Base-by-base conservation (phyloP, 192 early-diverging fungal genomes). In the Radiomyces spectabilis region DNA sequence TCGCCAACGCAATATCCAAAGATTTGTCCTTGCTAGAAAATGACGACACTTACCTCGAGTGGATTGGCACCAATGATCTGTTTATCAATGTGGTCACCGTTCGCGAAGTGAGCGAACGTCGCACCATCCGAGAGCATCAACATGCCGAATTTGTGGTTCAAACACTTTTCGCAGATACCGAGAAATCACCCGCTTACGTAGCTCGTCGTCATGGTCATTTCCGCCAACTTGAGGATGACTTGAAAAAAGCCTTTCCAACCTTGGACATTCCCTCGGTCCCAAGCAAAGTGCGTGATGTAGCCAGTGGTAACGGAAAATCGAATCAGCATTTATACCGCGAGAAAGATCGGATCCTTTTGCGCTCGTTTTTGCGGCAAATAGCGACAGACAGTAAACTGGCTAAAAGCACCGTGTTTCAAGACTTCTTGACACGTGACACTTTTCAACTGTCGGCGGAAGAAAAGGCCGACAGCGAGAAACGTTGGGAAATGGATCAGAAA, bases 181-280 rank as follows among this genome's bases (percentile, higher is more conserved):
- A 19, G 6, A 4, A 7, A 5, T 26, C 42, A 44, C 12, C 19
- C 15, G 13, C 49, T 0, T 46, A 55, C 4, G 76, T 81, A 16
- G 74, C 72, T 2, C 64, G 65, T 43, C 68, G 76, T 12, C 60
- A 74, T 40, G 64, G 70, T 24, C 63, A 68, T 7, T 81, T 81
- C 57, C 55, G 69, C 15, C 52, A 52, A 12, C 63, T 81, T 5
- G 57, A 69, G 15, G 43, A 59, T 7, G 65, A 71, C 41, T 42
- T 81, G 24, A 56, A 64, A 53, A 48, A 56, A 24, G 59, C 65
- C 22, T 76, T 64, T 34, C 74, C 79, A 22, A 66, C 64, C 6
- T 58, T 61, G 22, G 69, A 81, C 4, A 57, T 81, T 33, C 73
- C 79, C 0, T 26, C 40, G 12, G 63, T 69, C 5, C 76, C 79